phyloP scores from a whole-genome alignment of 2,329 filamentous ascomycete species.

The Furcasterigmium sp. region DNA sequence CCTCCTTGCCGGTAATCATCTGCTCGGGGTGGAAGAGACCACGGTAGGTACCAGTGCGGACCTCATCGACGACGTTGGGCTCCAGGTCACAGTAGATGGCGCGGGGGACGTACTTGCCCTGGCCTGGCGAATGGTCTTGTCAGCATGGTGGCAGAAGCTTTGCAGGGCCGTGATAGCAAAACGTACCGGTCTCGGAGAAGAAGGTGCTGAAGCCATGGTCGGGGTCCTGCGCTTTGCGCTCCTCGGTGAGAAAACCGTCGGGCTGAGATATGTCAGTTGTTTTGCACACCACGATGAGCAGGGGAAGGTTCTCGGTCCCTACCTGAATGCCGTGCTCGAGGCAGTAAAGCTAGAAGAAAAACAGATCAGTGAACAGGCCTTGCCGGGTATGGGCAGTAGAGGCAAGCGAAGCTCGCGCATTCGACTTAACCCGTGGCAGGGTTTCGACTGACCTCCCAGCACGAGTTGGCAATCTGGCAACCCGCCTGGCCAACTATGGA shows the following conservation, averaged over 20 bases:
- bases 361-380: too few relatives aligned
- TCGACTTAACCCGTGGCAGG: too few relatives aligned
- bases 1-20: conserved; percentile 99
- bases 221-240: conserved; percentile 87
- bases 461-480: conserved; percentile 99
- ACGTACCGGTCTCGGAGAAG: conserved; percentile 96
- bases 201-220: conserved; percentile 99
- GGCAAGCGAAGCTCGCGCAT: too few relatives aligned
- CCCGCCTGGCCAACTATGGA: conserved; percentile 93
- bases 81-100: conserved; percentile 99
- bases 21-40: conserved; percentile 97
- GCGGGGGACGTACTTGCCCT: conserved; percentile 98
- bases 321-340: conserved; percentile 99
- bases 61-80: conserved; percentile 98
- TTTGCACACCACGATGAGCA: neutral
- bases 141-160: conserved; percentile 16
- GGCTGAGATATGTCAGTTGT: conserved; percentile 59
- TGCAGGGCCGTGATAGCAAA: too few relatives aligned
- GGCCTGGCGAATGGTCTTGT: conserved; percentile 50
- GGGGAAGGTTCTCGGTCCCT: neutral
- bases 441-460: conserved; percentile 95
- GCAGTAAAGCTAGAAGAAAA: conserved; percentile 79
- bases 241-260: conserved; percentile 96
- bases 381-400: too few relatives aligned
- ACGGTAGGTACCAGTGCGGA: conserved; percentile 95